A percentile compares a stretch with the other conserved stretches of the same genome.
phyloP scores from a whole-genome alignment of 2,329 filamentous ascomycete genomes.

The Microdochium paspali region DNA sequence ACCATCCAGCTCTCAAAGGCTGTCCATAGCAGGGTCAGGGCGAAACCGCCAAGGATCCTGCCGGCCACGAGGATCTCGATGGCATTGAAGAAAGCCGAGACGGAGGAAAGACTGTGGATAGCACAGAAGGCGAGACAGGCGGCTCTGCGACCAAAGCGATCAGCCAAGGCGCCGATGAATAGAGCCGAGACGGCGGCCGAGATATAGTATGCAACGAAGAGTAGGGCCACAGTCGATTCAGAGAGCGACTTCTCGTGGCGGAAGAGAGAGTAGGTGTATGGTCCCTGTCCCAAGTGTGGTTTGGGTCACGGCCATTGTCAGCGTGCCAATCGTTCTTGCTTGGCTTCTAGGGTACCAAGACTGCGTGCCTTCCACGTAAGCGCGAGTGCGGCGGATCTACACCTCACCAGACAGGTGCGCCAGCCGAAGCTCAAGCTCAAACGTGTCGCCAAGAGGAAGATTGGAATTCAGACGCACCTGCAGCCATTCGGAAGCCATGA shows the following conservation, averaged over 20 bases:
- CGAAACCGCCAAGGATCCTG: conserved; percentile 42
- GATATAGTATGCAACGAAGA: conserved; percentile 34
- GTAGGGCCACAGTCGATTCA: conserved; percentile 22
- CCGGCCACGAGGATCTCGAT: conserved; percentile 38
- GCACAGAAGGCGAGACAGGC: conserved; percentile 47
- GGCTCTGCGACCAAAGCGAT: conserved; percentile 37
- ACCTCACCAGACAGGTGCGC: too few relatives aligned
- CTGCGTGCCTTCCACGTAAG: not conserved
- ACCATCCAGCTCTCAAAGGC: conserved; percentile 56
- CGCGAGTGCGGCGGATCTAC: too few relatives aligned
- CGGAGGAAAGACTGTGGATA: conserved; percentile 41
- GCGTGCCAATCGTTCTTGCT: not conserved
- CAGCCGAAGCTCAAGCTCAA: too few relatives aligned
- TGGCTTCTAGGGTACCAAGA: not conserved
- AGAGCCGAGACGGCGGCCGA: conserved; percentile 32
- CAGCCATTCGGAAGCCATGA: conserved; percentile 42
- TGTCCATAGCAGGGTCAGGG: conserved; percentile 46
- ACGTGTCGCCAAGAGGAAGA: not conserved
- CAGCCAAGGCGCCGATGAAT: conserved; percentile 36
- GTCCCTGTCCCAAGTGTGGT: too few relatives aligned
- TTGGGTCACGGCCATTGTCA: too few relatives aligned
- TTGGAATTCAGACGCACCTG: conserved; percentile 23
- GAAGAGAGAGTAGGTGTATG: conserved; percentile 20
- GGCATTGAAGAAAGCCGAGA: conserved; percentile 29
- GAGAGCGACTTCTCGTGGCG: conserved; percentile 17